Evolutionary conservation across 169 alveolate genomes (phyloP), one percentile per base, ranked within the genome.

Genomic region (Plasmodium malariae): DNA sequence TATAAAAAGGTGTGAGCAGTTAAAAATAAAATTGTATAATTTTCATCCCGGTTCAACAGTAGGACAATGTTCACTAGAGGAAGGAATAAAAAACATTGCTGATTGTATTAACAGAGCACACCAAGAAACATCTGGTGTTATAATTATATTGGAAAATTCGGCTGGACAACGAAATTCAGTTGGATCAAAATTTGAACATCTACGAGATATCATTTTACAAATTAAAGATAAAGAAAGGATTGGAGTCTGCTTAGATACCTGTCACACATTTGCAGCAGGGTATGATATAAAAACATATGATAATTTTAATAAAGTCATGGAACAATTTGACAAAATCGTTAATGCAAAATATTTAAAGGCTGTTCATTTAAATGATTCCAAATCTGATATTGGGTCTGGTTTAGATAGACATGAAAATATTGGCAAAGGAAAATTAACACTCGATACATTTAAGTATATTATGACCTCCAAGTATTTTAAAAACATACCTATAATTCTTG

Each of bases 241-340:
- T 12, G 98, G 98, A 14, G 97, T 96, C 21, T 96, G 98, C 68
- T 93, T 96, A 17, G 98, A 96, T 59, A 96, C 98, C n/a, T 96
- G 98, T 59, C 98, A 96, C 60, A 95, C 96, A 4, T 96, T 95
- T 54, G 97, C 98, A 21, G 98, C 98, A 3, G 98, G 98, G 0
- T 95, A 93, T 91, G 97, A 96, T 90, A 95, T 96, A 37, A 91
- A 96, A 36, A 93, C 98, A 5, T 88, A 59, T 45, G 96, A 89
- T 19, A 89, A 87, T 36, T 96, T 96, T 54, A 95, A 94, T 57
- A 63, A 69, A 21, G 98, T 96, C 14, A 94, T 96, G 97, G 70
- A 93, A 54, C 63, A 93, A 48, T 96, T 96, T 70, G 97, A 95
- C 28, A 28, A 72, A 43, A 65, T 92, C 17, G 95, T 96, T 30